Percentiles rank a stretch among this genome's conserved stretches.
Conservation (phyloP, 148 eudicot species). For the Tetragonia tetragonoides region DNA sequence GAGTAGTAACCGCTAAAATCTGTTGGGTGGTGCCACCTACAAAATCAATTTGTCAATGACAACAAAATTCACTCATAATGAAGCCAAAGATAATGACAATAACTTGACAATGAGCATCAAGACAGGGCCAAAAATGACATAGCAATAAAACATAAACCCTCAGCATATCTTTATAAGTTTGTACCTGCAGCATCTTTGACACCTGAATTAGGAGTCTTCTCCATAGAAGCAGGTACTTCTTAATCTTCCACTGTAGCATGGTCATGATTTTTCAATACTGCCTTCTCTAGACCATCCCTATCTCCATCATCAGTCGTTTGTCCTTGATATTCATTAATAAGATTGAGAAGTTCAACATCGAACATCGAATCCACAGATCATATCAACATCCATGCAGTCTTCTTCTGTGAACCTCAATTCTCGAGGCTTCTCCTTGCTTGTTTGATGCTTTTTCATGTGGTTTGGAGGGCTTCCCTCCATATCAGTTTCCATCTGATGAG, state of each 20-base stretch:
- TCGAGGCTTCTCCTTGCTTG: slow-evolving; percentile 49
- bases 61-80: not conserved
- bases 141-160: not conserved
- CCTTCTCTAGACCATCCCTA: slow-evolving; percentile 25
- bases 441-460: slow-evolving; percentile 24
- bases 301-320: slow-evolving; percentile 26
- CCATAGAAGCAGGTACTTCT: slow-evolving; percentile 30
- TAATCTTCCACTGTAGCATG: slow-evolving; percentile 28
- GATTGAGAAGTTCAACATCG: slow-evolving; percentile 35
- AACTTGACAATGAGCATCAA: not conserved
- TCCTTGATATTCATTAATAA: slow-evolving; percentile 27
- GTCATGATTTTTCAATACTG: slow-evolving; percentile 27
- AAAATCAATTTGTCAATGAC: not conserved
- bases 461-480: slow-evolving; percentile 21
- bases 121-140: not conserved
- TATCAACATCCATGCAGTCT: slow-evolving; percentile 42
- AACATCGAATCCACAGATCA: slow-evolving; percentile 37
- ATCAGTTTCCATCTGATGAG: slow-evolving; percentile 25
- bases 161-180: slow-evolving; percentile 5
- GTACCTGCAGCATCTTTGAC: slow-evolving; percentile 41
- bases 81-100: not conserved
- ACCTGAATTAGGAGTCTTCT: slow-evolving; percentile 39
- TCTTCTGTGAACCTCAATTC: slow-evolving; percentile 39
- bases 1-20: slow-evolving; percentile 53
- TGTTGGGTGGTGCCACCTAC: slow-evolving; percentile 47